phyloP scores from a whole-genome alignment of 108 stramenopile genomes.

The Pseudonitzschia pungens region DNA sequence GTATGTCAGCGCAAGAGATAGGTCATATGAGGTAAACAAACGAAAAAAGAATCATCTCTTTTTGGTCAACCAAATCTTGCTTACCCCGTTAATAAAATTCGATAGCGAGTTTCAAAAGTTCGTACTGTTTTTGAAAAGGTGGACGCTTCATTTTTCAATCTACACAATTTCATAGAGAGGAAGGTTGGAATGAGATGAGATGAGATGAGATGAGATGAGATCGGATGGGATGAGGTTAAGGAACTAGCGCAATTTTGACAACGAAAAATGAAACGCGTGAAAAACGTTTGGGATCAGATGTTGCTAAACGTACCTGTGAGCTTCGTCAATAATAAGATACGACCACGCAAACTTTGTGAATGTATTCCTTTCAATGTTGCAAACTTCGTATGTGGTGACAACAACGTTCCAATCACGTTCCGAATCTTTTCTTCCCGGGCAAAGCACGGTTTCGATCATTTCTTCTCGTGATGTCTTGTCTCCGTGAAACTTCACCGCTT shows the following conservation, averaged over 20 bases:
- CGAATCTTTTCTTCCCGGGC: conserved; percentile 76
- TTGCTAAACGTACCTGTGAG: conserved; percentile 32
- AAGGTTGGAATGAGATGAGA: background rate
- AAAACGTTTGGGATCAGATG: conserved; percentile 27
- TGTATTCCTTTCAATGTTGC: conserved; percentile 84
- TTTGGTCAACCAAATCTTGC: background rate
- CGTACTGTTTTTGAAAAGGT: conserved; percentile 89
- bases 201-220: background rate
- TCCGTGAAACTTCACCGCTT: conserved; percentile 90
- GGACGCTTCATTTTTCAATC: conserved; percentile 92
- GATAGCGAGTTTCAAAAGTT: conserved; percentile 85
- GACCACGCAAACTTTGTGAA: conserved; percentile 93
- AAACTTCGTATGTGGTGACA: conserved; percentile 97
- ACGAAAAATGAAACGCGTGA: conserved; percentile 45
- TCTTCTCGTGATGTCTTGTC: conserved; percentile 77
- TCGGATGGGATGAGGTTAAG: background rate
- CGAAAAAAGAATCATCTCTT: background rate
- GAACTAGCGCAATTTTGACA: too few relatives aligned
- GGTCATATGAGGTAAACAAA: background rate
- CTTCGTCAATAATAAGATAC: conserved; percentile 96
- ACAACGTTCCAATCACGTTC: conserved; percentile 88
- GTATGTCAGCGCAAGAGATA: background rate
- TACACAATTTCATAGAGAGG: background rate
- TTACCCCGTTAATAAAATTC: conserved; percentile 93
- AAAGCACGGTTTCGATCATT: conserved; percentile 69